These are phyloP conservation scores for Durio zibethinus DNA, from an alignment of 345 rosid species.

Conservation along the genomic window DNA sequence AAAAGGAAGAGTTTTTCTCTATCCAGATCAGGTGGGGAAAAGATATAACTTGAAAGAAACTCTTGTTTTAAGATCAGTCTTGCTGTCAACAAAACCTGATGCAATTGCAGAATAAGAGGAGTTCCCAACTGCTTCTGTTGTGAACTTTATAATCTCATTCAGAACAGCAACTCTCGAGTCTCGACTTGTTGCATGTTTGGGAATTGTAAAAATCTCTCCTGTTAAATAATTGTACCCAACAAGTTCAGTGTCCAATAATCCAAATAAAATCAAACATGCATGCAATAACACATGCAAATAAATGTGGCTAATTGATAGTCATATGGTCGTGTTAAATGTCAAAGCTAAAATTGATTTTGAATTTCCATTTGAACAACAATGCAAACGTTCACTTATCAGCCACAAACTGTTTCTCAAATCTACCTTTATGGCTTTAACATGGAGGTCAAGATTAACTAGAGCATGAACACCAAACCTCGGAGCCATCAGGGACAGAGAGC, in stretches of 20 bases:
- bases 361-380: too few species aligned
- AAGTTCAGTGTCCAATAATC: background rate
- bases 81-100: slow-evolving; percentile 52
- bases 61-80: slow-evolving; percentile 65
- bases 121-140: slow-evolving; percentile 50
- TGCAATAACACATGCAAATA: too few species aligned
- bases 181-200: slow-evolving; percentile 55
- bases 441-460: background rate
- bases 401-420: background rate
- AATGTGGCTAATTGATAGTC: too few species aligned
- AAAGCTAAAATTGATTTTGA: too few species aligned
- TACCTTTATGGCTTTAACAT: background rate
- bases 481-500: background rate
- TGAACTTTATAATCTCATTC: slow-evolving; percentile 49
- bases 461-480: background rate
- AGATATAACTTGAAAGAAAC: slow-evolving; percentile 70
- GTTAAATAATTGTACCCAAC: slow-evolving; percentile 22
- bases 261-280: background rate
- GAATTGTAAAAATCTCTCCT: slow-evolving; percentile 69
- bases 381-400: too few species aligned
- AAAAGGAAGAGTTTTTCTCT: background rate
- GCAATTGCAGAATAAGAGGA: slow-evolving; percentile 42
- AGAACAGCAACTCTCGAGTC: slow-evolving; percentile 55
- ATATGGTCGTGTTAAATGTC: too few species aligned
- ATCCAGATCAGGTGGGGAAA: too few species aligned